Conservation (phyloP, 1,284 basidiomycete genomes). For the Schizophyllum commune region DNA sequence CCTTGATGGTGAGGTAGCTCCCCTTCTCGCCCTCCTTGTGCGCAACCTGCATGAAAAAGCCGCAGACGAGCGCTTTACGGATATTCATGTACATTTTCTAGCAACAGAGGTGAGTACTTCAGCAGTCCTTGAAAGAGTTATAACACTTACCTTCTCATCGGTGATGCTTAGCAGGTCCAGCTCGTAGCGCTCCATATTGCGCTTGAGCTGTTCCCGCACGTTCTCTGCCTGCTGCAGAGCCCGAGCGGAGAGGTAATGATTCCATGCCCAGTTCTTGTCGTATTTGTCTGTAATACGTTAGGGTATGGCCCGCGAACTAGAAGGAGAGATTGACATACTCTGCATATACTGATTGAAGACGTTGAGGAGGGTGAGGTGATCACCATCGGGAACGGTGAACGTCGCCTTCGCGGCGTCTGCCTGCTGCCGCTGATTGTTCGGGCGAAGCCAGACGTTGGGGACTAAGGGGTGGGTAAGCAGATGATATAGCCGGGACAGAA, state of each 20-base stretch:
- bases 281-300: constrained; percentile 41
- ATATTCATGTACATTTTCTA: constrained; percentile 72
- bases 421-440: constrained; percentile 70
- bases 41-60: constrained; percentile 98
- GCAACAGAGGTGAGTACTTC: not conserved
- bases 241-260: constrained; percentile 82
- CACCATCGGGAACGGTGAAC: constrained; percentile 89
- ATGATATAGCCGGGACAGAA: not conserved
- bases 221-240: constrained; percentile 92
- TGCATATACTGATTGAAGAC: constrained; percentile 91
- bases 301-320: not conserved
- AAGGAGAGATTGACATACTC: constrained; percentile 41
- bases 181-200: constrained; percentile 91
- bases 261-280: constrained; percentile 90
- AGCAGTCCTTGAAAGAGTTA: not conserved
- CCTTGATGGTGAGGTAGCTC: constrained; percentile 85
- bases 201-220: constrained; percentile 86
- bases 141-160: constrained; percentile 46
- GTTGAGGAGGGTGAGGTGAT: constrained; percentile 93
- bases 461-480: constrained; percentile 36
- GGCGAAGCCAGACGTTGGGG: constrained; percentile 91
- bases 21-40: constrained; percentile 93
- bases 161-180: constrained; percentile 74
- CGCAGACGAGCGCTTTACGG: constrained; percentile 81
- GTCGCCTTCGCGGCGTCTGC: constrained; percentile 68